phyloP scores from a whole-genome alignment of 2,329 filamentous ascomycete genomes.

The Pleomassaria siparia region DNA sequence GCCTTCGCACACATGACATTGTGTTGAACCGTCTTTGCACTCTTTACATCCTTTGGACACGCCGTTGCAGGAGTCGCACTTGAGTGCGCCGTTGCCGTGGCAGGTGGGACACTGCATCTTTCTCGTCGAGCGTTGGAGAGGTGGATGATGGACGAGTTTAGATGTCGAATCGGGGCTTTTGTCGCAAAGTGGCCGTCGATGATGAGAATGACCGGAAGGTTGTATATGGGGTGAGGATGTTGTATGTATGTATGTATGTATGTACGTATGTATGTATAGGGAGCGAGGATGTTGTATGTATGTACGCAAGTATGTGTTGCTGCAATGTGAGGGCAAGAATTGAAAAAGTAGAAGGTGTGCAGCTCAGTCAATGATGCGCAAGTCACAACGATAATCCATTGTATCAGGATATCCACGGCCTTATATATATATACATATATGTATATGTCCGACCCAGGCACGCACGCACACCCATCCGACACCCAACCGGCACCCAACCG shows the following conservation, averaged over 20 bases:
- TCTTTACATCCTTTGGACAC: conserved; percentile 22
- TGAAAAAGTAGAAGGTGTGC: not conserved
- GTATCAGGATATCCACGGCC: not conserved
- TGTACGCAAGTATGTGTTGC: no score
- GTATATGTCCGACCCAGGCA: not conserved
- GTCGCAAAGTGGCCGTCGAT: not conserved
- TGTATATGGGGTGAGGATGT: no score
- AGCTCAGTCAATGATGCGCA: conserved; percentile 1
- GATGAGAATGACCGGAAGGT: no score
- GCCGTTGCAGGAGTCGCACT: conserved; percentile 38
- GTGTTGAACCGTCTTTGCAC: conserved; percentile 32
- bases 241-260: no score
- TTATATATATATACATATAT: not conserved
- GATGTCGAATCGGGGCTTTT: not conserved
- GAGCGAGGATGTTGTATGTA: no score
- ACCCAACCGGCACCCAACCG: not conserved
- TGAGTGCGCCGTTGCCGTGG: conserved; percentile 34
- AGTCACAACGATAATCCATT: not conserved
- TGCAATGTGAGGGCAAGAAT: not conserved
- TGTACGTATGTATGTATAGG: no score
- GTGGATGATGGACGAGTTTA: conserved; percentile 5
- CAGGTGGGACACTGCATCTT: conserved; percentile 38
- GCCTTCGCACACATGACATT: conserved; percentile 39
- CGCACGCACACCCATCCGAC: not conserved
- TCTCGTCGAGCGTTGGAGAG: conserved; percentile 5